Conservation (phyloP, 345 rosid species). For the Pistacia atlantica region DNA sequence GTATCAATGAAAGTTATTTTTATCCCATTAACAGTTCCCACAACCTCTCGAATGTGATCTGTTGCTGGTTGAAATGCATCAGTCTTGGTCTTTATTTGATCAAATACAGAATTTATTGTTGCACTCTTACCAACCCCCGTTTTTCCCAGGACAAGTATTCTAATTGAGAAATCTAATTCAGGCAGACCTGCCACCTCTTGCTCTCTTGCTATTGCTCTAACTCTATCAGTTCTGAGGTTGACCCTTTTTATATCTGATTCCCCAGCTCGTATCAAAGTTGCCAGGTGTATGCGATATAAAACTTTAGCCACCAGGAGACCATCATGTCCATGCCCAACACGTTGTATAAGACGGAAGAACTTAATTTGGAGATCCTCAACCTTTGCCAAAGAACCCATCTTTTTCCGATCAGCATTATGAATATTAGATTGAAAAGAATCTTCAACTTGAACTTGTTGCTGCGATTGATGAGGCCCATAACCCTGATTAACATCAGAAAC, state of each 20-base stretch:
- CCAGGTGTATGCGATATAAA: constrained; percentile 74
- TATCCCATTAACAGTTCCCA: constrained; percentile 67
- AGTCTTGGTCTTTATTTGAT: constrained; percentile 65
- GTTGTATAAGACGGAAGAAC: constrained; percentile 66
- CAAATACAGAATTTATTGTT: constrained; percentile 84
- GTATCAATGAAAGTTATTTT: constrained; percentile 84
- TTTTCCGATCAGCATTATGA: constrained; percentile 27
- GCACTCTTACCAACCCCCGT: constrained; percentile 99
- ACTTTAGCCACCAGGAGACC: constrained; percentile 78
- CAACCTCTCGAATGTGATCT: constrained; percentile 61
- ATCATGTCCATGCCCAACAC: constrained; percentile 62
- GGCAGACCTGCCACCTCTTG: constrained; percentile 77
- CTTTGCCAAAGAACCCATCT: constrained; percentile 54
- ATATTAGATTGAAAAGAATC: constrained; percentile 32
- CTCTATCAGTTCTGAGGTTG: constrained; percentile 49
- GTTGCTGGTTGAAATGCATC: constrained; percentile 84
- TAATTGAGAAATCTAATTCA: constrained; percentile 62
- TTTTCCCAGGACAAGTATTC: constrained; percentile 84
- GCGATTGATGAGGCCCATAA: constrained; percentile 34
- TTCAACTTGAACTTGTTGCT: constrained; percentile 43
- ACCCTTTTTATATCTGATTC: constrained; percentile 62
- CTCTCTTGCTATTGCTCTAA: constrained; percentile 61
- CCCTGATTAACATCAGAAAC: constrained; percentile 47
- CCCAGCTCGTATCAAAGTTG: constrained; percentile 74
- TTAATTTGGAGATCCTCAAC: constrained; percentile 70